Conservation (phyloP, 441 rosid genomes). For the Adansonia rubrostipa region DNA sequence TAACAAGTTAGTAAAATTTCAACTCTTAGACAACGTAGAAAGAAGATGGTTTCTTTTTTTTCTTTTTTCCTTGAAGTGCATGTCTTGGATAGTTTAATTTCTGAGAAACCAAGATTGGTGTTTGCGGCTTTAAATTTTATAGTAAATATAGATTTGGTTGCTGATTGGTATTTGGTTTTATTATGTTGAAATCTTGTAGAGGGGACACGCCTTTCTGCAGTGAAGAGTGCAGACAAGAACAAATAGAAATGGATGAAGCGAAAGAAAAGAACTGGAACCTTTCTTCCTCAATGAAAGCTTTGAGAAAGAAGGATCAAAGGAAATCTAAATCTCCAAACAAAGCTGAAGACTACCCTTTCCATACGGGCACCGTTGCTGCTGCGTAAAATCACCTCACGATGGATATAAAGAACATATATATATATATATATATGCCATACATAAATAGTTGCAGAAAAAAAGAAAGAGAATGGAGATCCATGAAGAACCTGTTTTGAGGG, state of each 20-base stretch:
- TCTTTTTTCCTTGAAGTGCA: no score
- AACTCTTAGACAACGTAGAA: no score
- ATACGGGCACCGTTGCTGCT: conserved; percentile 56
- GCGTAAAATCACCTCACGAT: conserved; percentile 38
- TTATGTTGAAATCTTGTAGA: conserved; percentile 34
- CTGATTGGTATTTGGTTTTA: conserved; percentile 12
- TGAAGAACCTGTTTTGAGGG: neutral
- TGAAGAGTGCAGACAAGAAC: conserved; percentile 56
- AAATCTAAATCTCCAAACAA: conserved; percentile 50
- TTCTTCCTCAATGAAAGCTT: conserved; percentile 60
- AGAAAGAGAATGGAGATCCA: neutral
- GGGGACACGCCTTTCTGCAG: conserved; percentile 57
- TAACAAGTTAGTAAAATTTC: neutral
- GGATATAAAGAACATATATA: neutral
- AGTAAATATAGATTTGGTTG: neutral
- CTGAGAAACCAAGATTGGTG: neutral
- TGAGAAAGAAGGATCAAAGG: conserved; percentile 53
- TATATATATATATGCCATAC: neutral
- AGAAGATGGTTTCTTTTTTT: no score
- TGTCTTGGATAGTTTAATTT: neutral
- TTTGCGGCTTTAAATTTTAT: neutral
- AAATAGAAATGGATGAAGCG: conserved; percentile 45
- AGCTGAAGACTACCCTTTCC: conserved; percentile 44
- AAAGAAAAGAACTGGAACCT: conserved; percentile 46
- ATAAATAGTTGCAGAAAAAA: neutral